Evolutionary conservation across 2,329 filamentous ascomycete genomes (phyloP), one percentile per base, ranked within the genome.

Genomic region (Colletotrichum endophyticum): DNA sequence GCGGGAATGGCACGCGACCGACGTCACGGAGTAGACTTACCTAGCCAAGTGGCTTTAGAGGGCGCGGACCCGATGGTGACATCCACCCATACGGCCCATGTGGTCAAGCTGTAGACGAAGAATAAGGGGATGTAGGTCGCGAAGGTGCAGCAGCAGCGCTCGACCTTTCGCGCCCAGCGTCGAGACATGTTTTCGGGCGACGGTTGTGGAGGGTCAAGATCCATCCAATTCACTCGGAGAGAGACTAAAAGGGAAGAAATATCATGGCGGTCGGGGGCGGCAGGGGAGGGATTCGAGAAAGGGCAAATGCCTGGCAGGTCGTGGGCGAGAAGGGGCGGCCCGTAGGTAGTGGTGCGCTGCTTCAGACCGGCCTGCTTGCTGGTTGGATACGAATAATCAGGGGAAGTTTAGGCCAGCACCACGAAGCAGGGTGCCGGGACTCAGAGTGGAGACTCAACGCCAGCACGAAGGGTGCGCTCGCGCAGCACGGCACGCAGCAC

Each of bases 61-160:
- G 89, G 87, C 68, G 86, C 87, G 32, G 90, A 88, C 69, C 95
- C 94, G 76, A 98, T 94, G 73, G 89, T 93, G 64, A 94, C 90
- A 80, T 96, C 91, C 11, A 98, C 96, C 90, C 94, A 98, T n/a
- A 94, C 91, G 4, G 95, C 96, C 97, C 97, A 99, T 13, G 94
- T 94, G n/a, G 95, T 96, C 79, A 98, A 85, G 72, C 94, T 91
- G 82, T 98, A 98, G 75, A 99, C 95, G 83, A 99, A 98, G 32
- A 88, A 88, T 22, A 99, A 89, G n/a, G 96, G 96, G 80, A 98
- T 95, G 84, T 96, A 98, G 30, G 92, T 95, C 70, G 94, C 89
- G 77, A 92, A 91, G 59, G 90, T 87, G 87, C 96, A 99, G 89
- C 96, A 98, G 82, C 92, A 93, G 66, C 96, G 94, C 89, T 98